These are phyloP conservation scores for Pythium graminicola DNA, from an alignment of 352 stramenopile genomes.

Conservation along the genomic window DNA sequence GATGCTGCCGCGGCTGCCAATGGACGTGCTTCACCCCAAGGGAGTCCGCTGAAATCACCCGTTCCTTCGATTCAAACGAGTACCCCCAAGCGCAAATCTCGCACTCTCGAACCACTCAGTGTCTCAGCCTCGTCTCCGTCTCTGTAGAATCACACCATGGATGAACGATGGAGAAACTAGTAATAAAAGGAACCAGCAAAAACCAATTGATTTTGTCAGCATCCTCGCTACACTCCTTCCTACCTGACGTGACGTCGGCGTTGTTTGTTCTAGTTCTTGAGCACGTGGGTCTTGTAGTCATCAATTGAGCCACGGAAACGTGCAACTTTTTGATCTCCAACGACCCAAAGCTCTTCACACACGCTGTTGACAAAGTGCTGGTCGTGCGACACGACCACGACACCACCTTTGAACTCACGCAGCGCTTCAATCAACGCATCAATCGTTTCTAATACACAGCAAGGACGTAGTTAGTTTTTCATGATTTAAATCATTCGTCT, in stretches of 20 bases:
- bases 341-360: constrained; percentile 92
- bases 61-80: neutral
- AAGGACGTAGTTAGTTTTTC: constrained; percentile 5
- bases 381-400: constrained; percentile 97
- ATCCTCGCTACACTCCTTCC: neutral
- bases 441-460: constrained; percentile 41
- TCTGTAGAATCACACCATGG: neutral
- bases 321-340: constrained; percentile 66
- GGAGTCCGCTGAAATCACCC: constrained; percentile 33
- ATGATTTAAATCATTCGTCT: too few relatives aligned
- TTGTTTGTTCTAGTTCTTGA: constrained; percentile 22
- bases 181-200: too few relatives aligned
- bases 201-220: neutral
- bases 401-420: constrained; percentile 96
- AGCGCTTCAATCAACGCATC: constrained; percentile 71
- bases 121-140: constrained; percentile 1
- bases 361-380: constrained; percentile 97
- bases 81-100: constrained; percentile 47
- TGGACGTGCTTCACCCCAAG: constrained; percentile 12
- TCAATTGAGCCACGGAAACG: constrained; percentile 73
- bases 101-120: constrained; percentile 37
- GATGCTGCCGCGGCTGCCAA: neutral
- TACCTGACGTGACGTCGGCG: neutral
- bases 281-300: constrained; percentile 78
- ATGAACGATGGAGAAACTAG: neutral